These are phyloP conservation scores for Penicillium subrubescens DNA, from an alignment of 495 filamentous ascomycete species.

Conservation along the genomic window DNA sequence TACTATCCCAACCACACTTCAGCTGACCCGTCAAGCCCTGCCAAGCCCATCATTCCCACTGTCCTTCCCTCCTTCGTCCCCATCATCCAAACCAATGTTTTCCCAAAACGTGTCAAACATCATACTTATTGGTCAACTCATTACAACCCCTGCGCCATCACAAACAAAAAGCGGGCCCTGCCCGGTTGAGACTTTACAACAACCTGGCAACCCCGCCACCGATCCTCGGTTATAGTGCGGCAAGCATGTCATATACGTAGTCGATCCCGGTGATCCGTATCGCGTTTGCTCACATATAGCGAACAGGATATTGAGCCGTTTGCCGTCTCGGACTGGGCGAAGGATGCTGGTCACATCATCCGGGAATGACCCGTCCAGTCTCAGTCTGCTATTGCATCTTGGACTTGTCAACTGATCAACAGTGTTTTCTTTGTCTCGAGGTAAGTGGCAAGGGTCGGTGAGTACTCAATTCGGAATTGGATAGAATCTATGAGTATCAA, in stretches of 20 bases:
- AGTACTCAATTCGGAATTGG: not conserved
- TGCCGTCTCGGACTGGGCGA: slow-evolving; percentile 74
- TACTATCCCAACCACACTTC: slow-evolving; percentile 7
- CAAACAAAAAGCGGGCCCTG: slow-evolving; percentile 72
- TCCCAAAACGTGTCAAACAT: not conserved
- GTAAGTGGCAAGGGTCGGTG: not conserved
- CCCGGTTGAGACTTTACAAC: slow-evolving; percentile 61
- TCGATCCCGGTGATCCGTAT: slow-evolving; percentile 64
- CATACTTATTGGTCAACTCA: slow-evolving; percentile 28
- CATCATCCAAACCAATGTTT: not conserved
- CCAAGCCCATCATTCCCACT: not conserved
- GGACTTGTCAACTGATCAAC: not conserved
- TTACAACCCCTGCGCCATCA: slow-evolving; percentile 61
- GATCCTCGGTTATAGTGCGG: slow-evolving; percentile 46
- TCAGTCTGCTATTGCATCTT: not conserved
- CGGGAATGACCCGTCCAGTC: slow-evolving; percentile 52
- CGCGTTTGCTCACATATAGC: slow-evolving; percentile 73
- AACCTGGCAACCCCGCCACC: slow-evolving; percentile 55
- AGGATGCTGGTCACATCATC: slow-evolving; percentile 88
- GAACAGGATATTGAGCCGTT: slow-evolving; percentile 69
- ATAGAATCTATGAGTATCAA: not conserved
- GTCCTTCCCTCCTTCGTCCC: not conserved
- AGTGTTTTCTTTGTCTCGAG: not conserved
- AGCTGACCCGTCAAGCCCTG: not conserved
- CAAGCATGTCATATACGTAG: not conserved